Base-by-base conservation (phyloP, 2,329 filamentous ascomycete species). In the Penicillium aurantiogriseum region DNA sequence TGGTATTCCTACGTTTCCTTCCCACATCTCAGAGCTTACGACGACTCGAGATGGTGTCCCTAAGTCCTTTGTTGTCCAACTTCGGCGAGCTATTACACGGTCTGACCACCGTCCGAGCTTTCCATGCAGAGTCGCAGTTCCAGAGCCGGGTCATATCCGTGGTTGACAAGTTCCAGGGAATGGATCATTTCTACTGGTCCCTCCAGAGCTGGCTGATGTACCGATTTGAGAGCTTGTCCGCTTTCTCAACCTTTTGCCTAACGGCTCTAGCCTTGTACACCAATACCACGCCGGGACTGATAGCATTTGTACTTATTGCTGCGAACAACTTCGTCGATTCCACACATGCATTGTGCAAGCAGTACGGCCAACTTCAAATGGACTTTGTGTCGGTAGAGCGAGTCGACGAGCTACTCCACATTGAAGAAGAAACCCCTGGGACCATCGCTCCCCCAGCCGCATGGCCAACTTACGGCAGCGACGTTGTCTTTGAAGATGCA, bases 151-250 rank as follows among this genome's bases (percentile, higher is more conserved):
- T 95, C 51, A 88, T 97, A 35, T 79, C 82, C 2, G 91, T 92
- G 0, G 91, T 92, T 0, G 92, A 96, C 69, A 86, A 87, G 19
- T 96, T 96, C 70, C 92, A 96, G 72, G 91, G 91, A 70, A 94
- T 96, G 83, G 92, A 97, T 67, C 92, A 97, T 72, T 96, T 96
- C 76, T 96, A 95, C 76, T 96, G 92, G 89, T 90, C 87, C 57
- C 81, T 95, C 43, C 91, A 95, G 63, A 85, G 86, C 8, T 96
- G 92, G 92, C 80, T 96, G 2, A 87, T 87, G 71, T 91, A 89
- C 67, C 86, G 92, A 13, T 93, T 94, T 55, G 88, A 91, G 64
- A 74, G 80, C 9, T 76, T 92, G 6, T 91, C 91, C 0, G 89
- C 88, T 0, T 71, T 84, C 4, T 90, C 90, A 8, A 91, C 89